Conservation (phyloP, 495 filamentous ascomycete genomes). For the Annulohypoxylon nitens region DNA sequence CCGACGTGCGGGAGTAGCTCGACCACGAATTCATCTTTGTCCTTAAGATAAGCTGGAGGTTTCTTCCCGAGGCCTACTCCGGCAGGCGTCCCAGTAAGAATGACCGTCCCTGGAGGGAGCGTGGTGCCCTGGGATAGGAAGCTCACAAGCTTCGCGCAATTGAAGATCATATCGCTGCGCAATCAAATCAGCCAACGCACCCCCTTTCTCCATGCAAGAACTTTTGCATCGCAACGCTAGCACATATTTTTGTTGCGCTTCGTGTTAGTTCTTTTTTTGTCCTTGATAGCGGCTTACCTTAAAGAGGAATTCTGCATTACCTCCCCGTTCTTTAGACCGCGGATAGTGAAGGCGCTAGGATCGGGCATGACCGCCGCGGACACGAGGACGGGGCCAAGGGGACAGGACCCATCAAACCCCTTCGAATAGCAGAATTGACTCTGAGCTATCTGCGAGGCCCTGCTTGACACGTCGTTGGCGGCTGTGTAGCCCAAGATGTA, state of each 20-base stretch:
- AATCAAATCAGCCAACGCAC: constrained; percentile 23
- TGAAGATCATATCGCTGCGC: constrained; percentile 62
- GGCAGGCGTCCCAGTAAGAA: constrained; percentile 65
- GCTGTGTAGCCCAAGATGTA: constrained; percentile 64
- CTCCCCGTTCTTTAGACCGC: constrained; percentile 62
- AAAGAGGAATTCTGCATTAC: constrained; percentile 37
- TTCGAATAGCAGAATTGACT: constrained; percentile 64
- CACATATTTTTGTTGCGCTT: not conserved
- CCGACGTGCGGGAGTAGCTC: constrained; percentile 63
- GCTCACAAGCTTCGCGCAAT: constrained; percentile 59
- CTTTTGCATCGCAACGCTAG: constrained; percentile 4
- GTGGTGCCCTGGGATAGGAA: constrained; percentile 66
- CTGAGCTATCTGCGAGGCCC: constrained; percentile 59
- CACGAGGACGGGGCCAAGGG: constrained; percentile 68
- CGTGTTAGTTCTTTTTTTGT: not conserved
- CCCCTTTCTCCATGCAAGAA: constrained; percentile 49
- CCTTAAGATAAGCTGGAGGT: constrained; percentile 58
- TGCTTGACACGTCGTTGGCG: constrained; percentile 61
- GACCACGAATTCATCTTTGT: constrained; percentile 63
- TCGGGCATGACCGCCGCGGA: constrained; percentile 65
- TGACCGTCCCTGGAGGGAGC: constrained; percentile 58
- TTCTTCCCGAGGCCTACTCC: constrained; percentile 59
- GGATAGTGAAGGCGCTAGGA: constrained; percentile 52
- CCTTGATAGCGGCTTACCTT: constrained; percentile 20
- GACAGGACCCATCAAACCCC: constrained; percentile 62